Percentiles rank a stretch among this genome's conserved stretches.
Evolutionary conservation across 805 yeast genomes (phyloP).

Genomic region (Hemisphaericaspora nanyangensis): DNA sequence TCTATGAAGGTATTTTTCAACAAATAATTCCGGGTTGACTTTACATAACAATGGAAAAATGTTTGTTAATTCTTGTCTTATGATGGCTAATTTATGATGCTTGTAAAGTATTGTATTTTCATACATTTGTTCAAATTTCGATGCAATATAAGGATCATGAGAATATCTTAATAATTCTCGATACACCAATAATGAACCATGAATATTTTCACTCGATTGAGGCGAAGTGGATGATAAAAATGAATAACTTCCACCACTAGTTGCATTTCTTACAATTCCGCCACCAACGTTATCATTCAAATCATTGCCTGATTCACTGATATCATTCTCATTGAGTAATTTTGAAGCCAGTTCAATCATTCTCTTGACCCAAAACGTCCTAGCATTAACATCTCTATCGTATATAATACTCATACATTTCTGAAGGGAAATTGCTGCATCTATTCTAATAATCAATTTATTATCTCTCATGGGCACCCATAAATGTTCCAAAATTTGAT

Average conservation of each 20-base stretch:
- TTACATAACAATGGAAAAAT: constrained; percentile 80
- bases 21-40: constrained; percentile 71
- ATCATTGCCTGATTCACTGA: neutral
- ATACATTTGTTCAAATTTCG: constrained; percentile 72
- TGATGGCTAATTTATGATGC: constrained; percentile 70
- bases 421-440: constrained; percentile 78
- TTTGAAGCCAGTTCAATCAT: constrained; percentile 65
- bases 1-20: constrained; percentile 74
- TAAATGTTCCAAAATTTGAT: constrained; percentile 72
- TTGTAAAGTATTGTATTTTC: constrained; percentile 69
- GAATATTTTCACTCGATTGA: constrained; percentile 62
- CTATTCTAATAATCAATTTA: constrained; percentile 69
- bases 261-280: constrained; percentile 8
- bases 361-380: constrained; percentile 71
- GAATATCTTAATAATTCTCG: constrained; percentile 66
- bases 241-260: constrained; percentile 16
- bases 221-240: constrained; percentile 13
- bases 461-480: constrained; percentile 87
- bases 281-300: too few relatives aligned
- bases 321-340: constrained; percentile 43
- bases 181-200: constrained; percentile 80
- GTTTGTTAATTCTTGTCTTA: constrained; percentile 80
- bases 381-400: constrained; percentile 67
- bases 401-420: constrained; percentile 76
- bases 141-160: constrained; percentile 68